Base-by-base conservation (phyloP, 352 stramenopile species). In the Phytophthora rubi region DNA sequence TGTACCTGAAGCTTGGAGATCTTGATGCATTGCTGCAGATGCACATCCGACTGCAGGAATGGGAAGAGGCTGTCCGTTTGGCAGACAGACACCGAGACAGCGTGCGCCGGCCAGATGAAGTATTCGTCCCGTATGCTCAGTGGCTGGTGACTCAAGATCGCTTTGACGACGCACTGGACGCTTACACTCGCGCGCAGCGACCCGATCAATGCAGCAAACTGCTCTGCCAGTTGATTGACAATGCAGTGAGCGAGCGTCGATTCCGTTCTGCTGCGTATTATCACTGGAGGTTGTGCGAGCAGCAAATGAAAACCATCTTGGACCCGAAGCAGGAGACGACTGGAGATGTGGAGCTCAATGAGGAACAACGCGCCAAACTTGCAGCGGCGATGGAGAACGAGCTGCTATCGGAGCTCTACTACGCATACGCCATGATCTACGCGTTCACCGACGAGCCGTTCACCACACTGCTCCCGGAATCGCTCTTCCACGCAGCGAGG, bases 381-480 rank as follows among this genome's bases (percentile, higher is more conserved):
- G 56, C 77, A 16, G 68, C 72, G 6, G 87, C 86, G 2, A 54
- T 82, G 5, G 77, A 94, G 61, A 92, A 88, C 59, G 88, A 96
- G 60, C 60, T 75, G n/a, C 58, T 85, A 16, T 97, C 94, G 9
- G 88, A 98, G 60, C 70, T 98, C 26, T 98, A 99, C 80, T 98
- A 96, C 62, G 93, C 94, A 6, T 99, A 98, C 76, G 76, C 91
- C 32, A 85, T 92, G 83, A 85, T 99, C 32, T 97, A 96, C 66
- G 79, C 82, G 2, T 99, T 96, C 83, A 98, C 95, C 1, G 92
- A 97, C 33, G 95, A 98, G 64, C 97, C 96, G 8, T 99, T 99
- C 76, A 98, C 92, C 35, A 97, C 79, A 15, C 73, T 98, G 33
- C 79, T 96, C 52, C 91, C 97, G 0, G 93, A 98, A 61, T 79